These are phyloP conservation scores for Metarhizium rileyi DNA, from an alignment of 2,329 filamentous ascomycete genomes.

Conservation along the genomic window DNA sequence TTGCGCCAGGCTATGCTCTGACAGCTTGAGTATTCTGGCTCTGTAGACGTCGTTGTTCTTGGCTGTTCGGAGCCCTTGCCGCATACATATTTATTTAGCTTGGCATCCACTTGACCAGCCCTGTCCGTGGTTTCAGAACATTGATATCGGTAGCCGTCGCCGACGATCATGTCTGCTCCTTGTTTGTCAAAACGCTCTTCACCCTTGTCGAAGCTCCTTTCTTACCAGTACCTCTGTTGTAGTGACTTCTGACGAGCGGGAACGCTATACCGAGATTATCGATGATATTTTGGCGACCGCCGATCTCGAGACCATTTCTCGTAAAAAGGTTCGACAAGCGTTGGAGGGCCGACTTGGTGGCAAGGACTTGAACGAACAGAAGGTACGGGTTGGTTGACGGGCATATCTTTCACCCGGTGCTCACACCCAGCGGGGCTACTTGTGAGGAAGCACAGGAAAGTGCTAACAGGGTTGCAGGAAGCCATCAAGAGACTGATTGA, in stretches of 20 bases:
- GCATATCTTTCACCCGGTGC: background rate
- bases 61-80: background rate
- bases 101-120: no score
- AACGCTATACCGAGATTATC: slow-evolving; percentile 47
- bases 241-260: slow-evolving; percentile 42
- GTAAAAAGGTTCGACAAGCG: slow-evolving; percentile 51
- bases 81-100: no score
- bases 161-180: slow-evolving; percentile 14
- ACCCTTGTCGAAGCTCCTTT: background rate
- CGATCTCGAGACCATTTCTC: slow-evolving; percentile 52
- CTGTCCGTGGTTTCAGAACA: background rate
- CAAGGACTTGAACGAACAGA: slow-evolving; percentile 49
- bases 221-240: background rate
- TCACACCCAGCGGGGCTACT: background rate
- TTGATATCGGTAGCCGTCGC: background rate
- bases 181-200: slow-evolving; percentile 10
- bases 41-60: background rate
- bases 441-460: background rate
- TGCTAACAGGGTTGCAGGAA: slow-evolving; percentile 32
- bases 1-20: slow-evolving; percentile 10
- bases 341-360: slow-evolving; percentile 44
- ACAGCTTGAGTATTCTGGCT: slow-evolving; percentile 1
- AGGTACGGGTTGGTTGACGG: slow-evolving; percentile 28
- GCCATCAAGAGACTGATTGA: slow-evolving; percentile 65
- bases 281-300: slow-evolving; percentile 48